A percentile compares a stretch with the other conserved stretches of the same genome.
Conservation (phyloP, 202 grass and related monocot species). For the Schoenoplectus triqueter region DNA sequence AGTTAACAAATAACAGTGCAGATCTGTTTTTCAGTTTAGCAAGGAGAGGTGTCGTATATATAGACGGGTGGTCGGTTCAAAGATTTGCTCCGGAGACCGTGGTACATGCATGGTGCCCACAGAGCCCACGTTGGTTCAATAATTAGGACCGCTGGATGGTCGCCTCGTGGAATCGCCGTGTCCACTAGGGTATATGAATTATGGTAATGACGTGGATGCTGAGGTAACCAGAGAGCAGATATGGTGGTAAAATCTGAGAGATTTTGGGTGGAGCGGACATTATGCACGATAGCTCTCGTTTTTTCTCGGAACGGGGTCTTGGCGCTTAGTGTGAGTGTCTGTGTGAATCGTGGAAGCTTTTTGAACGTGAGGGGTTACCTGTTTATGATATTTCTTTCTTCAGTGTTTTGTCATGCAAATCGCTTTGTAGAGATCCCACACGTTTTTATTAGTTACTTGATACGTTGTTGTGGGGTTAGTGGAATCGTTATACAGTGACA, state of each 20-base stretch:
- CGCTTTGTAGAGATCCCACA: too few relatives aligned
- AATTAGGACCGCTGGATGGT: neutral
- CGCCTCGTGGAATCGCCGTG: neutral
- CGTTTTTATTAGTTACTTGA: too few relatives aligned
- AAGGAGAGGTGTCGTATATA: neutral
- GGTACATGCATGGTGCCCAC: neutral
- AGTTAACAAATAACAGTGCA: neutral
- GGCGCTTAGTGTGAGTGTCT: too few relatives aligned
- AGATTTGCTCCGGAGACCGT: too few relatives aligned
- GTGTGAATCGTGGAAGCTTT: too few relatives aligned
- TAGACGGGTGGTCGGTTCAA: neutral
- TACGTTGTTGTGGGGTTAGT: too few relatives aligned
- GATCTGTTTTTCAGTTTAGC: neutral
- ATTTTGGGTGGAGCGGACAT: neutral
- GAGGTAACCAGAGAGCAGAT: constrained; percentile 13
- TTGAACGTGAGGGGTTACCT: too few relatives aligned
- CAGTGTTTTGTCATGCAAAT: too few relatives aligned
- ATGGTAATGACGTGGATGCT: neutral
- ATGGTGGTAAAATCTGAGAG: neutral
- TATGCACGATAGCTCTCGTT: too few relatives aligned
- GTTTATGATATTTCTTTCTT: too few relatives aligned
- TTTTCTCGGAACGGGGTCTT: too few relatives aligned
- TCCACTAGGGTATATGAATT: neutral
- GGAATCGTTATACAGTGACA: too few relatives aligned
- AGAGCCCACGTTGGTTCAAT: constrained; percentile 19